These are phyloP conservation scores for Paxillus rubicundulus DNA, from an alignment of 768 basidiomycete species.

Conservation along the genomic window DNA sequence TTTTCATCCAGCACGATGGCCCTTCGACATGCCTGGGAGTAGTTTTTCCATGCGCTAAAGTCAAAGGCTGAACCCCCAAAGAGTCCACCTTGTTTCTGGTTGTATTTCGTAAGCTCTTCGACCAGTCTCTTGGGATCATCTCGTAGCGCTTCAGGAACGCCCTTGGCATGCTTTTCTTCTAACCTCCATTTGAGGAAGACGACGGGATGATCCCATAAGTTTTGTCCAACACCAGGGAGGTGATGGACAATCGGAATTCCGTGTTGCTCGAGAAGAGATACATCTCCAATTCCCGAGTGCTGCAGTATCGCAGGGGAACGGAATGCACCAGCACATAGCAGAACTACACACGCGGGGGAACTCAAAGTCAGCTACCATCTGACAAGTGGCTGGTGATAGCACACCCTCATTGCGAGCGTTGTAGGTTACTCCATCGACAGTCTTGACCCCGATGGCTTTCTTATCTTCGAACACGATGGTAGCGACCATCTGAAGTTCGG, in stretches of 20 bases:
- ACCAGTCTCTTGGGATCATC: background rate
- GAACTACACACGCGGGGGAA: background rate
- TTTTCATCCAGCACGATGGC: background rate
- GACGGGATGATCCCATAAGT: background rate
- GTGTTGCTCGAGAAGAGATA: background rate
- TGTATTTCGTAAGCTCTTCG: background rate
- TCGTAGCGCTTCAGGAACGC: background rate
- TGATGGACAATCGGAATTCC: background rate
- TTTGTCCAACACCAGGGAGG: background rate
- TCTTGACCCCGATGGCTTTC: background rate
- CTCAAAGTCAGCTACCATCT: background rate
- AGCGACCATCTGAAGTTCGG: background rate
- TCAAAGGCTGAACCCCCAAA: background rate
- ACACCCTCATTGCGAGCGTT: background rate
- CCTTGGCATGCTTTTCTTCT: background rate
- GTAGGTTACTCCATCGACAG: background rate
- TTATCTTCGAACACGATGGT: background rate
- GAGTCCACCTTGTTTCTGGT: background rate
- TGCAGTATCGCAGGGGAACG: conserved; percentile 1
- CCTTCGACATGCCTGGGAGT: background rate
- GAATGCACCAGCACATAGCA: background rate
- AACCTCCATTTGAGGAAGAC: background rate
- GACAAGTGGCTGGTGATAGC: background rate
- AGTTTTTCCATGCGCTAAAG: background rate
- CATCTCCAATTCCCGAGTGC: background rate